Evolutionary conservation across 2,329 filamentous ascomycete genomes (phyloP), one percentile per base, ranked within the genome.

Genomic region (Apiospora arundinis): DNA sequence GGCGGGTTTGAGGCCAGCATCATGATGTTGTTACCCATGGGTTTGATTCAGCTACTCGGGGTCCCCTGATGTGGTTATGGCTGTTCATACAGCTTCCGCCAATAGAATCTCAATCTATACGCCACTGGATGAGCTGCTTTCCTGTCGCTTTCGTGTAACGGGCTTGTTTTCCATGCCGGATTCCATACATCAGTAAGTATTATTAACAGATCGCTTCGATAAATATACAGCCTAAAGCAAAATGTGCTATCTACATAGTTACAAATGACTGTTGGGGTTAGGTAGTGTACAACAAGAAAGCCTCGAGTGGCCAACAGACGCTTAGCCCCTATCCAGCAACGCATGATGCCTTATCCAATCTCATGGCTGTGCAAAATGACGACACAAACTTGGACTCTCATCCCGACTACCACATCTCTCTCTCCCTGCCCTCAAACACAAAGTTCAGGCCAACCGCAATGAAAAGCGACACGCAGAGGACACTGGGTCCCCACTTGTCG

Each of bases 401-500:
- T 48, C 37, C 44, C 68, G 6, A 21, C 79, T 75, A 90, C 88
- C 88, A 89, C n/a, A 88, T 73, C 9, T 80, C 78, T 72, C 89
- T 86, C 68, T 91, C 88, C 48, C 86, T 88, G n/a, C 94, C 88
- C 74, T 95, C 90, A 77, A 94, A 91, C 5, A 83, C 92, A 85
- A 97, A 97, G 81, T 96, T 97, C 37, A 97, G 80, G 4, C 87
- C 84, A 14, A 98, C 90, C 2, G 95, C 93, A 0, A 88, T 83
- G 56, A 98, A 88, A 69, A 98, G 81, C 2, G 93, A 89, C 11
- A 87, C 77, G 76, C 95, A 97, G 44, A 99, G 86, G 28, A 91
- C 83, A 4, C 88, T 95, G 0, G 96, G 95, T 0, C 96, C 96
- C 87, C 91, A 93, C 76, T 90, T 92, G 81, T 99, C 96, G 81